Percentiles rank a stretch among this genome's conserved stretches.
Conservation (phyloP, 1,139 yeast species). For the Lodderomyces jiufengensis region DNA sequence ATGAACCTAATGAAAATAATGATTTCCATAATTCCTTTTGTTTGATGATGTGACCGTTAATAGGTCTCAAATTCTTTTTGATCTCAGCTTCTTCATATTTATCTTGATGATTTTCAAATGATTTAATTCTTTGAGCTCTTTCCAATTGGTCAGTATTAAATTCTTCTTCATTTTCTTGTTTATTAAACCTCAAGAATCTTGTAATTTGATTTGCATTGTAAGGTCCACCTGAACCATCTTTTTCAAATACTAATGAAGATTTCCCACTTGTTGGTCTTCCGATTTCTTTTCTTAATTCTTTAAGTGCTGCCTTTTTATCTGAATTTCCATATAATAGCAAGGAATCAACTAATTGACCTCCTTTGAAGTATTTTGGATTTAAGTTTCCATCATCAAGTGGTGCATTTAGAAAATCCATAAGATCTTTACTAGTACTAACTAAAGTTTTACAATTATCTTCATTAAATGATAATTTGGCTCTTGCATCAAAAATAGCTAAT, state of each 20-base stretch:
- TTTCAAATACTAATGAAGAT: slow-evolving; percentile 43
- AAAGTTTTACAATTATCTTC: slow-evolving; percentile 33
- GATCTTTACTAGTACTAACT: slow-evolving; percentile 34
- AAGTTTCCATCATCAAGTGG: slow-evolving; percentile 20
- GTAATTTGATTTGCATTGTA: slow-evolving; percentile 47
- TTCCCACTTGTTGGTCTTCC: slow-evolving; percentile 54
- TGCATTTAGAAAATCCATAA: slow-evolving; percentile 41
- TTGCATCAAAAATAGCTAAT: slow-evolving; percentile 57
- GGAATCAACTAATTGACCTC: slow-evolving; percentile 1
- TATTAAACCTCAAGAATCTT: slow-evolving; percentile 24
- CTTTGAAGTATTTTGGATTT: not conserved
- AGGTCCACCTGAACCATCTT: slow-evolving; percentile 60
- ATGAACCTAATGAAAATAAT: slow-evolving; percentile 37
- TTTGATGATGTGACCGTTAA: slow-evolving; percentile 5
- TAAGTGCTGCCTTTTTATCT: slow-evolving; percentile 12
- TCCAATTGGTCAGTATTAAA: not conserved
- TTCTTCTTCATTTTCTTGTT: not conserved
- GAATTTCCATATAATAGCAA: slow-evolving; percentile 3
- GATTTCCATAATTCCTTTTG: slow-evolving; percentile 33
- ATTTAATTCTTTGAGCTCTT: slow-evolving; percentile 3
- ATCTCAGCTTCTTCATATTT: slow-evolving; percentile 8
- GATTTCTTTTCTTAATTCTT: slow-evolving; percentile 26
- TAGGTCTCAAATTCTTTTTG: slow-evolving; percentile 13
- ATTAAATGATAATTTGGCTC: slow-evolving; percentile 36
- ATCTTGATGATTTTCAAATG: slow-evolving; percentile 6